Percentiles rank a stretch among this genome's conserved stretches.
These are phyloP conservation scores for Spizellomyces sp. DNA, from an alignment of 192 early-diverging fungal species.

Conservation along the genomic window DNA sequence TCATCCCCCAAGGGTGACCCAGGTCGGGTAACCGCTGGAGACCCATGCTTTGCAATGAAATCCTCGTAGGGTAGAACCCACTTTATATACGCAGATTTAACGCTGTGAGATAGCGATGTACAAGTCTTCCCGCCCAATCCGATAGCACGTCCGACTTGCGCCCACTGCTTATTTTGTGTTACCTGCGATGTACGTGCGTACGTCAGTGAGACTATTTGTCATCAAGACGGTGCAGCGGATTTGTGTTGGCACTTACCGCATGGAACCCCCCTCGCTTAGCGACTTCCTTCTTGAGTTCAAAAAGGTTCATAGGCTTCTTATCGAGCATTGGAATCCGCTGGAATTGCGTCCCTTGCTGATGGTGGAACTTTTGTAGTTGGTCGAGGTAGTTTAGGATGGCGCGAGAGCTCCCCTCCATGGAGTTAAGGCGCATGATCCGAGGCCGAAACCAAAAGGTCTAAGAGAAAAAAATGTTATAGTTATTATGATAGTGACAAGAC, in stretches of 20 bases:
- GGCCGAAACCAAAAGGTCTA: conserved; percentile 88
- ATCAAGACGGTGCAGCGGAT: neutral
- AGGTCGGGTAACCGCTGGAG: conserved; percentile 16
- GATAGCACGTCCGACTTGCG: conserved; percentile 70
- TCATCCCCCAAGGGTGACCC: conserved; percentile 6
- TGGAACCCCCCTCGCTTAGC: conserved; percentile 72
- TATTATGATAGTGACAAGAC: too few relatives aligned
- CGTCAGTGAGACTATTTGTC: neutral
- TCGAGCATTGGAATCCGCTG: conserved; percentile 81
- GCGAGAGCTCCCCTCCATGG: conserved; percentile 87
- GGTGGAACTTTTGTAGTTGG: conserved; percentile 88
- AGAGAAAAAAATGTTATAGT: neutral
- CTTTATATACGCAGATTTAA: conserved; percentile 39
- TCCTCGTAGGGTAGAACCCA: conserved; percentile 58
- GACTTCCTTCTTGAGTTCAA: conserved; percentile 81
- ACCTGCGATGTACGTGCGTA: conserved; percentile 46
- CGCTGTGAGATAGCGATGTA: conserved; percentile 31
- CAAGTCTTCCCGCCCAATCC: conserved; percentile 36
- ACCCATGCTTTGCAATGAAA: conserved; percentile 30
- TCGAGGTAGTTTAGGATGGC: conserved; percentile 88
- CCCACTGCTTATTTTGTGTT: conserved; percentile 77
- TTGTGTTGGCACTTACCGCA: conserved; percentile 36
- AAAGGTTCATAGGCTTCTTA: conserved; percentile 85
- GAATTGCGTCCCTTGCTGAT: conserved; percentile 72
- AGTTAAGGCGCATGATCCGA: conserved; percentile 87